phyloP scores from a whole-genome alignment of 2,329 filamentous ascomycete species.

The Microsporum ferrugineum region DNA sequence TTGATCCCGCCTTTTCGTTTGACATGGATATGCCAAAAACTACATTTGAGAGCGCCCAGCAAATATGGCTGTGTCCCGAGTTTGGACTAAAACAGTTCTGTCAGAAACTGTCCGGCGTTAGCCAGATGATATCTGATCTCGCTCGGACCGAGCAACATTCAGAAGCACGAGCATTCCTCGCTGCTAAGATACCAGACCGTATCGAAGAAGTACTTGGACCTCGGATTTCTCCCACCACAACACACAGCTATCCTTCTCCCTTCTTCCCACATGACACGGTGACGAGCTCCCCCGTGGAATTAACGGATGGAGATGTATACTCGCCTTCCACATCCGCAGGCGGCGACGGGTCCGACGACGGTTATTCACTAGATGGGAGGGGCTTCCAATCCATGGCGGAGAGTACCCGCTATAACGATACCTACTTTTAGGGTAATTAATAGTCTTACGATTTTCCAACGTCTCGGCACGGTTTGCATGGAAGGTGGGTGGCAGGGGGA shows the following conservation, averaged over 20 bases:
- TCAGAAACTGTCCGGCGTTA: constrained; percentile 15
- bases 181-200: constrained; percentile 14
- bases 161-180: constrained; percentile 13
- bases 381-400: constrained; percentile 10
- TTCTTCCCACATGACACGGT: constrained; percentile 8
- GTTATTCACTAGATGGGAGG: constrained; percentile 11
- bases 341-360: constrained; percentile 13
- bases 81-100: constrained; percentile 15
- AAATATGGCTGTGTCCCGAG: constrained; percentile 13
- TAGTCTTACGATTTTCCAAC: neutral
- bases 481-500: neutral
- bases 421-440: constrained; percentile 13
- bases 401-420: constrained; percentile 9
- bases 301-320: constrained; percentile 11
- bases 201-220: constrained; percentile 15
- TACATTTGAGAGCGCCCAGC: constrained; percentile 14
- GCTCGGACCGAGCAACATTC: constrained; percentile 12
- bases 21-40: constrained; percentile 13
- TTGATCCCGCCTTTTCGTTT: constrained; percentile 15
- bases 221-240: neutral
- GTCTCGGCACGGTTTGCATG: neutral
- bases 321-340: constrained; percentile 11
- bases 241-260: constrained; percentile 6
- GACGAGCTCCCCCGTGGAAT: constrained; percentile 11
- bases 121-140: constrained; percentile 15